Evolutionary conservation across 75 land plant genomes (phyloP), one percentile per base, ranked within the genome.

Genomic region (Larix kaempferi): DNA sequence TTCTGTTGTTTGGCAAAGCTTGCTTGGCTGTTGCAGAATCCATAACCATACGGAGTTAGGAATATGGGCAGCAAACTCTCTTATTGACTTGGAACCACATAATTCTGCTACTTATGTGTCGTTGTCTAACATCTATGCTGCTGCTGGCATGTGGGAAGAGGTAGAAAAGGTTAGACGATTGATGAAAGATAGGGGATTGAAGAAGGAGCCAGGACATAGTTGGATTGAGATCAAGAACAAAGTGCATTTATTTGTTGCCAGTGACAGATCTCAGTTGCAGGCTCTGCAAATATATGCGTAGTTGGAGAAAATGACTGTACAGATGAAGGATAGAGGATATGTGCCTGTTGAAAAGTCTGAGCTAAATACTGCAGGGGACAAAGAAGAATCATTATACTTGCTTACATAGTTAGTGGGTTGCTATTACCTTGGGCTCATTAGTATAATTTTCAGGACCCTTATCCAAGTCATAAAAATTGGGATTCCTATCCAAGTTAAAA

Each of bases 221-320:
- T 67, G 71, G 71, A 67, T 67, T 5, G 71, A 67, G 22, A 35
- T 67, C 8, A 16, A 35, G 16, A 67, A 67, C 71, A 27, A 77
- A 74, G 25, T 77, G 41, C 78, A 77, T 65, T 12, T 26, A 17
- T 79, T 79, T 57, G 79, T 78, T 19, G 79, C 55, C 22, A 15
- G 52, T 23, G 52, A 78, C 65, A 44, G n/a, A 78, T 66, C 77
- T 15, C 77, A 79, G 41, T 62, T 62, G 17, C n/a, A 72, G 33
- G 26, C 39, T 7, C 55, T 44, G 35, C 19, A 58, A 10, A 79
- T 73, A 15, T 58, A 57, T 79, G 80, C 80, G 5, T 39, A 71
- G 44, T 37, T 73, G 80, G 57, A 73, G 39, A 54, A 23, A 33
- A 71, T 79, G 77, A 23, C 62, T 29, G 54, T 27, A 25, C 16